Conservation (phyloP, 331 rosid species). For the Quercus tomentella region DNA sequence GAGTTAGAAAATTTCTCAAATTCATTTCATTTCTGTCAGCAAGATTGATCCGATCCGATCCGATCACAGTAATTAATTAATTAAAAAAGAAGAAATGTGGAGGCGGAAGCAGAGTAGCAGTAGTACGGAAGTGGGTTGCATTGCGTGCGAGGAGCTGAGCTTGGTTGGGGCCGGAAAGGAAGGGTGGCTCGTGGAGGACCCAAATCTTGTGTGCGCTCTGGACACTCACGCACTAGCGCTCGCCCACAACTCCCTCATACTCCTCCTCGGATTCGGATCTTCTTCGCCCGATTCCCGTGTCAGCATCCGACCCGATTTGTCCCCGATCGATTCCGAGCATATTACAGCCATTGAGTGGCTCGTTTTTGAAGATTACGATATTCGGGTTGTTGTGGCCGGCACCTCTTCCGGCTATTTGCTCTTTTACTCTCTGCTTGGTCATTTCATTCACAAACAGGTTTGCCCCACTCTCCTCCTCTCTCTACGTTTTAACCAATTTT, state of each 20-base stretch:
- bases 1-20: too few relatives aligned
- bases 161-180: conserved; percentile 89
- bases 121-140: conserved; percentile 66
- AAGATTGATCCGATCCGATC: neutral
- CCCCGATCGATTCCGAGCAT: conserved; percentile 68
- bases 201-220: conserved; percentile 71
- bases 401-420: conserved; percentile 78
- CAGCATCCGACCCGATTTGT: conserved; percentile 73
- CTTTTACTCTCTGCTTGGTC: conserved; percentile 63
- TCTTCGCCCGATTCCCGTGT: conserved; percentile 55
- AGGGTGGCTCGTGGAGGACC: conserved; percentile 78
- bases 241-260: conserved; percentile 61
- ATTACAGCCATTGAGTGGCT: conserved; percentile 84
- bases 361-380: conserved; percentile 50
- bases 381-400: conserved; percentile 73
- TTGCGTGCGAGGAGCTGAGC: conserved; percentile 76
- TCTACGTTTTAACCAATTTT: too few relatives aligned
- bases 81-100: conserved; percentile 18
- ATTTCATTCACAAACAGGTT: conserved; percentile 85
- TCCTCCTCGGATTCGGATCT: conserved; percentile 36
- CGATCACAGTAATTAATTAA: too few relatives aligned
- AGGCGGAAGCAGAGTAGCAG: conserved; percentile 44
- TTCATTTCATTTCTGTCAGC: too few relatives aligned
- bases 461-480: too few relatives aligned
- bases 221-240: conserved; percentile 76